These are phyloP conservation scores for Dothideomycetes sp. DNA, from an alignment of 2,329 filamentous ascomycete genomes.

Conservation along the genomic window DNA sequence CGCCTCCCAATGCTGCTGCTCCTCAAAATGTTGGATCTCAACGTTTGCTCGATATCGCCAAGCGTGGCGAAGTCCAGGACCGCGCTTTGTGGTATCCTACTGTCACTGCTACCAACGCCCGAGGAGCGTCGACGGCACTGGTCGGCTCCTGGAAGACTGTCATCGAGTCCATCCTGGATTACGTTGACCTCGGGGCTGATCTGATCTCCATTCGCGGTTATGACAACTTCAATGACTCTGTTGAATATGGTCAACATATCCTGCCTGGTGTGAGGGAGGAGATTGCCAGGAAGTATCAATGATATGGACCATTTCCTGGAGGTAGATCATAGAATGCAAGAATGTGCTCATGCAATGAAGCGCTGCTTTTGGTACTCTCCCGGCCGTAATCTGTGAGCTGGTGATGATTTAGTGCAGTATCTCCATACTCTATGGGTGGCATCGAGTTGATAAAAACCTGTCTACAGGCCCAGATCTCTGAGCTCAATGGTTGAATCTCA, in stretches of 20 bases:
- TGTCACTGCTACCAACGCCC: constrained; percentile 49
- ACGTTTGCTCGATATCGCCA: constrained; percentile 46
- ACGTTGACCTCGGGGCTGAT: constrained; percentile 45
- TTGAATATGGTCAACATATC: constrained; percentile 48
- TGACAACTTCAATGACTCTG: constrained; percentile 48
- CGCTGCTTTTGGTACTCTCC: no score
- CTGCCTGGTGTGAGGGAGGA: constrained; percentile 38
- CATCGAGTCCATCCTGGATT: constrained; percentile 44
- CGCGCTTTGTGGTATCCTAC: constrained; percentile 54
- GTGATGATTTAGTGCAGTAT: no score
- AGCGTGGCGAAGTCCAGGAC: constrained; percentile 46
- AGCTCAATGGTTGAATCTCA: no score
- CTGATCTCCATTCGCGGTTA: constrained; percentile 51
- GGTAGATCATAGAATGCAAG: no score
- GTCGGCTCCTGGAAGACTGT: constrained; percentile 45
- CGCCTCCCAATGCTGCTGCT: constrained; percentile 15
- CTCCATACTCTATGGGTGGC: no score
- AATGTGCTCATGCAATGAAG: no score
- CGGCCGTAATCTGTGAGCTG: no score
- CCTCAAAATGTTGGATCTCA: constrained; percentile 52
- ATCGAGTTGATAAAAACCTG: no score
- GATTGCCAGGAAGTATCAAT: constrained; percentile 4
- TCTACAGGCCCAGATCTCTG: no score
- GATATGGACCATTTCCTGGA: no score
- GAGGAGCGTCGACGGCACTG: constrained; percentile 48